Conservation (phyloP, 2,329 filamentous ascomycete species). For the Chrysoporthe deuterocubensis region DNA sequence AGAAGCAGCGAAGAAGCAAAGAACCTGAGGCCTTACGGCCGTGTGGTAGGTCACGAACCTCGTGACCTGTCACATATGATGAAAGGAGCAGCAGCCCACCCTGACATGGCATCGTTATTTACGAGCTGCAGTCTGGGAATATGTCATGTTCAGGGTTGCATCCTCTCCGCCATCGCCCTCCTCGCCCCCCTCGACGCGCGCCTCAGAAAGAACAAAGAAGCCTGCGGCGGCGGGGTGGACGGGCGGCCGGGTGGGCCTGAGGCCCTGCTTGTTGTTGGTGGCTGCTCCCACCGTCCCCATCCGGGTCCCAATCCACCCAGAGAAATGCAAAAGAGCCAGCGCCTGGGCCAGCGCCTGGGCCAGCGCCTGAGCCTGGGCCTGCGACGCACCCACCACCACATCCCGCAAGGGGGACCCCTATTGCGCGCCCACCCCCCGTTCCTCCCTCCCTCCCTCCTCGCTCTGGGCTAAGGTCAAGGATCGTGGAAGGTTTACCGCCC, state of each 20-base stretch:
- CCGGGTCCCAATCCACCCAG: no score
- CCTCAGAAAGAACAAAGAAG: no score
- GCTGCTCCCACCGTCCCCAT: no score
- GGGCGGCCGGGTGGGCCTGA: no score
- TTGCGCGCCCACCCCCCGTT: neutral
- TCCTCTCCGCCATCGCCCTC: neutral
- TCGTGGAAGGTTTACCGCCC: neutral
- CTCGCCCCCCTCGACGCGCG: neutral
- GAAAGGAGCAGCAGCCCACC: conserved; percentile 3
- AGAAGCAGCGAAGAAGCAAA: no score
- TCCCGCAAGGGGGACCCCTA: neutral
- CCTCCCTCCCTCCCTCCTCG: neutral
- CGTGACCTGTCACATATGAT: conserved; percentile 15
- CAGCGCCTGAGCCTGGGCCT: no score
- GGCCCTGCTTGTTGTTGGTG: no score
- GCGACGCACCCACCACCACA: no score
- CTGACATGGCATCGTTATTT: neutral
- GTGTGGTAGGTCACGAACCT: neutral
- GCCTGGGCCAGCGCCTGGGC: no score
- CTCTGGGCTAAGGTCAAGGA: neutral
- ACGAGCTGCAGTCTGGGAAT: neutral
- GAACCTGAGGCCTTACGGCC: neutral
- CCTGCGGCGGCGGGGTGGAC: no score
- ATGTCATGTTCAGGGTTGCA: conserved; percentile 1
- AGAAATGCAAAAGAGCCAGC: no score